A percentile compares a stretch with the other conserved stretches of the same genome.
Evolutionary conservation across 306 rosid genomes (phyloP).

Genomic region (Heteromeles arbutifolia): DNA sequence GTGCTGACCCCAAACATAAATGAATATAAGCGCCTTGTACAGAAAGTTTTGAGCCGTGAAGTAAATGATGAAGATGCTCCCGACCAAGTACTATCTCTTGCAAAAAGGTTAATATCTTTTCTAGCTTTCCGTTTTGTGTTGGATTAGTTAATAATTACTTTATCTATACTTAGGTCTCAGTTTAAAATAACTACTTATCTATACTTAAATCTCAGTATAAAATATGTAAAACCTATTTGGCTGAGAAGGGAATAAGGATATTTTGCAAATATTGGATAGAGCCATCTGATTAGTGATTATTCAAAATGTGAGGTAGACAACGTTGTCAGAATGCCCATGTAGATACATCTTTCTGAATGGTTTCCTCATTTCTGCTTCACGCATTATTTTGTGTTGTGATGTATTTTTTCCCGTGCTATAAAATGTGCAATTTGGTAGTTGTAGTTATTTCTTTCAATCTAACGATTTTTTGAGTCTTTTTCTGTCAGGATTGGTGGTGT

Average conservation of each 20-base stretch:
- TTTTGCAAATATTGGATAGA: neutral
- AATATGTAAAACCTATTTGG: neutral
- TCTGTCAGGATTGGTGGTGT: slow-evolving; percentile 78
- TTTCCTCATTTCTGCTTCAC: neutral
- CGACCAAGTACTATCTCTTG: slow-evolving; percentile 60
- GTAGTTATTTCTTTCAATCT: neutral
- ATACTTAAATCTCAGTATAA: neutral
- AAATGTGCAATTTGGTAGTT: neutral
- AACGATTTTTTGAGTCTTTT: neutral
- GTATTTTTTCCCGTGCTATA: neutral
- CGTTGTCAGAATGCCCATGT: neutral
- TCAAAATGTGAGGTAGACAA: neutral
- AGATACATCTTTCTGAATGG: neutral
- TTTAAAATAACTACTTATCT: no score
- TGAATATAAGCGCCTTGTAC: slow-evolving; percentile 78
- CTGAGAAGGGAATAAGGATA: neutral
- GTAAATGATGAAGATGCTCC: slow-evolving; percentile 41
- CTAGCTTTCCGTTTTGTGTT: neutral
- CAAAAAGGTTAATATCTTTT: slow-evolving; percentile 44
- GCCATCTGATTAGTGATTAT: neutral
- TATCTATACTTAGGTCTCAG: no score
- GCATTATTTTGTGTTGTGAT: neutral
- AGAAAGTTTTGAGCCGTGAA: slow-evolving; percentile 57
- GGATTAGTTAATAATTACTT: no score
- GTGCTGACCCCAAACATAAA: slow-evolving; percentile 84